Percentiles rank a stretch among this genome's conserved stretches.
Evolutionary conservation across 2,329 filamentous ascomycete species (phyloP).

Genomic region (Trichoderma sp.): DNA sequence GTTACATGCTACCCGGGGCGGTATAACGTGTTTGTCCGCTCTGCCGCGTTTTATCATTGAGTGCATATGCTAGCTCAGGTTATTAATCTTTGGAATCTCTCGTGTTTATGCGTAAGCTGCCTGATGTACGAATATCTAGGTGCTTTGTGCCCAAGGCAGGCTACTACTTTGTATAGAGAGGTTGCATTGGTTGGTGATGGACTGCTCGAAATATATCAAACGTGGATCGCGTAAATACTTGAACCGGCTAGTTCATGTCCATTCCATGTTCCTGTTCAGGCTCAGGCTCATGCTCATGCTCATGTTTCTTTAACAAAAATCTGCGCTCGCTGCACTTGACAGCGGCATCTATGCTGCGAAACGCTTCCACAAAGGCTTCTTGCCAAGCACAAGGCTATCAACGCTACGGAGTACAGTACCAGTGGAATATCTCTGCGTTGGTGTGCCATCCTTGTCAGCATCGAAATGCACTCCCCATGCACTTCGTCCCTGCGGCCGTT

Average conservation of each 20-base stretch:
- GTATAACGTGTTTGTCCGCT: constrained; percentile 14
- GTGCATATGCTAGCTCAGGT: background rate
- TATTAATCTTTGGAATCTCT: background rate
- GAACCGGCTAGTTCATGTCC: background rate
- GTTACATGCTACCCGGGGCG: constrained; percentile 2
- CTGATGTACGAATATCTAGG: background rate
- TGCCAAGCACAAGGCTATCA: background rate
- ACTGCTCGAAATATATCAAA: background rate
- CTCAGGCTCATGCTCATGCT: too few relatives aligned
- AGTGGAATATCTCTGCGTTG: background rate
- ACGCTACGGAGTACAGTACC: too few relatives aligned
- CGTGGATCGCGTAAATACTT: background rate
- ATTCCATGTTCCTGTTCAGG: background rate
- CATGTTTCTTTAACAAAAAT: background rate
- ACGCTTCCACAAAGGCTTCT: background rate
- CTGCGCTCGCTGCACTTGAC: background rate
- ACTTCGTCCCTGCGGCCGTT: background rate
- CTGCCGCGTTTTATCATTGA: background rate
- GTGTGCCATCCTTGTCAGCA: background rate
- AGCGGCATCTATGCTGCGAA: background rate
- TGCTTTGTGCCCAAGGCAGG: background rate
- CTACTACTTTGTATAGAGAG: background rate
- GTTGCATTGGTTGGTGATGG: background rate
- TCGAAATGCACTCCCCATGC: background rate
- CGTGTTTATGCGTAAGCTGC: background rate